Percentiles rank a stretch among this genome's conserved stretches.
These are phyloP conservation scores for Dactylella cylindrospora DNA, from an alignment of 2,329 filamentous ascomycete species.

Conservation along the genomic window DNA sequence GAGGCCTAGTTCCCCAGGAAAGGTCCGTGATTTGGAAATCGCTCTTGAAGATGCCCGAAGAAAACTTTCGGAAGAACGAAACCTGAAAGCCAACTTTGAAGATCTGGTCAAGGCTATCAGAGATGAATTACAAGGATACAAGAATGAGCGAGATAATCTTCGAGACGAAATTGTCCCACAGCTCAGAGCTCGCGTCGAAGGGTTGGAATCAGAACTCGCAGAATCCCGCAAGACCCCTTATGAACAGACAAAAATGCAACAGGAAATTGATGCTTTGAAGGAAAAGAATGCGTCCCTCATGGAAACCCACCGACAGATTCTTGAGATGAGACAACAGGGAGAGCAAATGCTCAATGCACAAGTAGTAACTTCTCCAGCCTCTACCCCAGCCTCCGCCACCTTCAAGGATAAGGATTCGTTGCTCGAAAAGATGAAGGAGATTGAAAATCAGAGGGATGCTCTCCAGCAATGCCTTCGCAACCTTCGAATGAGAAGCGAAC, in stretches of 20 bases:
- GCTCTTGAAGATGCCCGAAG: slow-evolving; percentile 80
- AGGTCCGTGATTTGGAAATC: slow-evolving; percentile 74
- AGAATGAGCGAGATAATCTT: slow-evolving; percentile 88
- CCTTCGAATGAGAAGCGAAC: slow-evolving; percentile 79
- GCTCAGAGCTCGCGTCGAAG: slow-evolving; percentile 72
- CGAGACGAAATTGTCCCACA: slow-evolving; percentile 84
- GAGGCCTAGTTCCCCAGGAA: slow-evolving; percentile 58
- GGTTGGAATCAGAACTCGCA: slow-evolving; percentile 71
- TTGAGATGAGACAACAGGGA: slow-evolving; percentile 54
- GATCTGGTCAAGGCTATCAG: slow-evolving; percentile 83
- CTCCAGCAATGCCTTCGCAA: slow-evolving; percentile 83
- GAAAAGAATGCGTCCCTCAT: slow-evolving; percentile 65
- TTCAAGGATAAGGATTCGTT: slow-evolving; percentile 64
- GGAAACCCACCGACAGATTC: slow-evolving; percentile 36
- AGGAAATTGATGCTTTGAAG: slow-evolving; percentile 74
- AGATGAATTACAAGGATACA: slow-evolving; percentile 75
- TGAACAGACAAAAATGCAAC: slow-evolving; percentile 80
- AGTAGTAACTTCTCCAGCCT: slow-evolving; percentile 58
- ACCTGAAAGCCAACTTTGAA: slow-evolving; percentile 89
- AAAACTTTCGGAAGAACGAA: slow-evolving; percentile 78
- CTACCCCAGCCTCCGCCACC: slow-evolving; percentile 54
- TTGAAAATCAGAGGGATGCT: slow-evolving; percentile 90
- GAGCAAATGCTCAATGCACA: slow-evolving; percentile 63
- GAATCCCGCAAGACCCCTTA: slow-evolving; percentile 74
- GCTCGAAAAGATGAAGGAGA: slow-evolving; percentile 81